phyloP scores from a whole-genome alignment of 2,329 filamentous ascomycete genomes.

The Trichophaea hybrida region DNA sequence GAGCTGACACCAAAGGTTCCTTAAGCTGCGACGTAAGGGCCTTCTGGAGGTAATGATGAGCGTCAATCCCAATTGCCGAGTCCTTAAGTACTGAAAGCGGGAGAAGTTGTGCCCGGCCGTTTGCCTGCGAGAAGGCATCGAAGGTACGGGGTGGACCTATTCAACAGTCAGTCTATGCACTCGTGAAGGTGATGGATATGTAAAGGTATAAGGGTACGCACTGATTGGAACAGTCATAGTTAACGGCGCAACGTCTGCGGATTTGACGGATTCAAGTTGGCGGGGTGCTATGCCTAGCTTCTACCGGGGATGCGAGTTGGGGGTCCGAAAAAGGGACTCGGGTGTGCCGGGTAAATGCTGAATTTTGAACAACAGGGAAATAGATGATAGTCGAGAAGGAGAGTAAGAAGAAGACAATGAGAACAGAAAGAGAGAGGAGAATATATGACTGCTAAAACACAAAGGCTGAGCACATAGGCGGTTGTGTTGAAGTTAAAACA shows the following conservation, averaged over 20 bases:
- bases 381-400: background rate
- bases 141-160: constrained; percentile 28
- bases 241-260: background rate
- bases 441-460: background rate
- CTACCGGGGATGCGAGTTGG: background rate
- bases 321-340: background rate
- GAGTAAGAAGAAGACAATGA: background rate
- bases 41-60: constrained; percentile 70
- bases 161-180: background rate
- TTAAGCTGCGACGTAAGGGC: constrained; percentile 48
- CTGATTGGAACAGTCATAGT: constrained; percentile 3
- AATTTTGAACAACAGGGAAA: background rate
- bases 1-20: constrained; percentile 77
- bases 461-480: too few relatives aligned
- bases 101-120: constrained; percentile 39
- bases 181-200: background rate
- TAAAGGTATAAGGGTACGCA: background rate
- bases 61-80: constrained; percentile 70
- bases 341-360: background rate
- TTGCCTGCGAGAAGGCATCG: constrained; percentile 43
- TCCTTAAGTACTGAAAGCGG: constrained; percentile 58
- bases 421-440: background rate
- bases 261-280: background rate
- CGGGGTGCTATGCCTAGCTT: background rate
- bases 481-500: too few relatives aligned